phyloP scores from a whole-genome alignment of 2,329 filamentous ascomycete genomes.

The Colletotrichum destructivum region DNA sequence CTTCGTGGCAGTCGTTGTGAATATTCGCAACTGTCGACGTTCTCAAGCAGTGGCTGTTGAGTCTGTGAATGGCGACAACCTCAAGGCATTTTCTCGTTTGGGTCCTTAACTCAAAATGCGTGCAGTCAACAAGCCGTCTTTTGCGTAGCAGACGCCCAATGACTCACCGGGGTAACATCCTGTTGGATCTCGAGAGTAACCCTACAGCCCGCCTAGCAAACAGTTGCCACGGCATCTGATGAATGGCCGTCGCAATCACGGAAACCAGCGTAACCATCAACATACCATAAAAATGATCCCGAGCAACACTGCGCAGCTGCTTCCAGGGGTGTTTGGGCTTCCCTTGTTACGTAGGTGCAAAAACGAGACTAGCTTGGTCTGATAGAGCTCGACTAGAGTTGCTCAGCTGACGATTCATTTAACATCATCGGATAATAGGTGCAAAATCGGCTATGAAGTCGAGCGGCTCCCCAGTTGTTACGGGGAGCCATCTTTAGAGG shows the following conservation, averaged over 20 bases:
- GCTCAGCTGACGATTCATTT: not conserved
- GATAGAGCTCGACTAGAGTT: not conserved
- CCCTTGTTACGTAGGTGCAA: not conserved
- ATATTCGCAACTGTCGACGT: slow-evolving; percentile 23
- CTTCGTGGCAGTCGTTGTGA: slow-evolving; percentile 11
- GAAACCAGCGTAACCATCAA: not conserved
- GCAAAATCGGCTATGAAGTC: not conserved
- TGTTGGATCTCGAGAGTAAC: not conserved
- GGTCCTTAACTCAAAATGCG: not conserved
- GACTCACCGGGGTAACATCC: not conserved
- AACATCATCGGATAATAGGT: slow-evolving; percentile 9
- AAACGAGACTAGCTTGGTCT: slow-evolving; percentile 11
- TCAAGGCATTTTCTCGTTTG: not conserved
- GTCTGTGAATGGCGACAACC: slow-evolving; percentile 26
- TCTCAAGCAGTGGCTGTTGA: slow-evolving; percentile 23
- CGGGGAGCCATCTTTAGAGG: not conserved
- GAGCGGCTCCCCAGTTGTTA: not conserved
- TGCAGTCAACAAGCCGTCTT: slow-evolving; percentile 19
- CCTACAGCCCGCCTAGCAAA: not conserved
- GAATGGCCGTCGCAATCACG: not conserved
- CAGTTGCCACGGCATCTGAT: not conserved
- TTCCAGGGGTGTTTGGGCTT: not conserved
- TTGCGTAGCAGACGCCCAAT: not conserved
- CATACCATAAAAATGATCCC: not conserved
- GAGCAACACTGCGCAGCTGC: not conserved